Conservation (phyloP, 2,329 filamentous ascomycete species). For the Neopestalotiopsis clavispora region DNA sequence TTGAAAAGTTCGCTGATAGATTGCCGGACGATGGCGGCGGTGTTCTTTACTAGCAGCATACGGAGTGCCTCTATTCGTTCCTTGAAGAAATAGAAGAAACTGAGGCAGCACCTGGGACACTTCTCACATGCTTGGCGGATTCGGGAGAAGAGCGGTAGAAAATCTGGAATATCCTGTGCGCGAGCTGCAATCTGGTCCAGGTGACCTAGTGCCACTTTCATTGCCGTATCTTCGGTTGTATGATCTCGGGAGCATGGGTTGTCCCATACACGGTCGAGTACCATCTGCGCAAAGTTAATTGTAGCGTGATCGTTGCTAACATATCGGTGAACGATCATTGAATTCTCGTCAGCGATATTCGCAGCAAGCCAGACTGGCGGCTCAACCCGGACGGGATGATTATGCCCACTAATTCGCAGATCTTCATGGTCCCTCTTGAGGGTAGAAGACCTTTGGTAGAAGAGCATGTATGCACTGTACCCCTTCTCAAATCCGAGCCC, state of each 20-base stretch:
- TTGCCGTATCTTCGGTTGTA: conserved; percentile 50
- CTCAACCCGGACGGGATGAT: conserved; percentile 49
- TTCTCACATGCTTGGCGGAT: conserved; percentile 51
- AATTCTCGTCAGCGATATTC: conserved; percentile 55
- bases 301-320: conserved; percentile 80
- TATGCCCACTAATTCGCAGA: conserved; percentile 41
- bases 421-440: conserved; percentile 58
- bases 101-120: conserved; percentile 60
- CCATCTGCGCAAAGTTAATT: conserved; percentile 65
- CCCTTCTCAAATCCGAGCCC: conserved; percentile 66
- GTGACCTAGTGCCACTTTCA: conserved; percentile 65
- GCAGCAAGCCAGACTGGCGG: conserved; percentile 49
- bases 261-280: conserved; percentile 62
- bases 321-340: conserved; percentile 72
- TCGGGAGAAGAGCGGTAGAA: conserved; percentile 58
- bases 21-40: conserved; percentile 59
- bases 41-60: conserved; percentile 67
- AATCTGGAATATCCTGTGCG: conserved; percentile 70
- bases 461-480: conserved; percentile 96
- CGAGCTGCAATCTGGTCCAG: conserved; percentile 78
- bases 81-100: conserved; percentile 66
- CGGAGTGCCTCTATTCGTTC: conserved; percentile 62
- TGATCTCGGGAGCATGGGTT: conserved; percentile 57
- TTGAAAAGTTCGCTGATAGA: conserved; percentile 58
- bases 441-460: conserved; percentile 83